These are phyloP conservation scores for Collybia sordida DNA, from an alignment of 768 basidiomycete species.

Conservation along the genomic window DNA sequence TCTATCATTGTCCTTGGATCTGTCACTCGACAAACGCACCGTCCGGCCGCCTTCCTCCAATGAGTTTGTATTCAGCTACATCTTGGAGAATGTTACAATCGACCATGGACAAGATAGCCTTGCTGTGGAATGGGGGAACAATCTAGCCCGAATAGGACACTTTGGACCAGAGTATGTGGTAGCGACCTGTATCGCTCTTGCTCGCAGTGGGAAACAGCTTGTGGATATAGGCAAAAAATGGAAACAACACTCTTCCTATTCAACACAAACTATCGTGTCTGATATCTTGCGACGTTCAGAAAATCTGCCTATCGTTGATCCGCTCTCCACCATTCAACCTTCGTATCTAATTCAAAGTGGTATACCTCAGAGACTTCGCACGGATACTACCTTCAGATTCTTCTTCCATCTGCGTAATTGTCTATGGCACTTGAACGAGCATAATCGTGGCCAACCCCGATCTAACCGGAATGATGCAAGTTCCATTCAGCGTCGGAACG, in stretches of 20 bases:
- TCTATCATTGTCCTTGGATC: conserved; percentile 22
- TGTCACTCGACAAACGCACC: conserved; percentile 31
- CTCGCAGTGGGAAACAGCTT: conserved; percentile 22
- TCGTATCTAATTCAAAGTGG: conserved; percentile 83
- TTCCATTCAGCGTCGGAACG: conserved; percentile 19
- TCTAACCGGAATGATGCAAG: conserved; percentile 2
- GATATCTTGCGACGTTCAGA: conserved; percentile 52
- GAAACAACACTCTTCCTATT: conserved; percentile 24
- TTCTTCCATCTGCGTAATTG: conserved; percentile 76
- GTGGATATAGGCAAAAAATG: conserved; percentile 23
- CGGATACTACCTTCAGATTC: conserved; percentile 71
- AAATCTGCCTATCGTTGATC: conserved; percentile 58
- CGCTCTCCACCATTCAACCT: conserved; percentile 80
- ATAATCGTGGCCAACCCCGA: conserved; percentile 20
- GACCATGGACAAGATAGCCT: conserved; percentile 9
- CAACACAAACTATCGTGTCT: conserved; percentile 40
- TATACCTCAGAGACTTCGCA: conserved; percentile 62
- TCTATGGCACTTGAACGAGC: conserved; percentile 41
- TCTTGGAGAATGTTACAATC: conserved; percentile 9
- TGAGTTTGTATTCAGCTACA: conserved; percentile 25
- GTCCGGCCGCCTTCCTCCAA: conserved; percentile 18
- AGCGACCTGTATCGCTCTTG: conserved; percentile 30
- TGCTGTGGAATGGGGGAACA: conserved; percentile 14
- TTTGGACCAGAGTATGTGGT: conserved; percentile 40
- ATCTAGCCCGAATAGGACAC: conserved; percentile 33